Evolutionary conservation across 495 filamentous ascomycete species (phyloP).

Genomic region (Tuber borchii): DNA sequence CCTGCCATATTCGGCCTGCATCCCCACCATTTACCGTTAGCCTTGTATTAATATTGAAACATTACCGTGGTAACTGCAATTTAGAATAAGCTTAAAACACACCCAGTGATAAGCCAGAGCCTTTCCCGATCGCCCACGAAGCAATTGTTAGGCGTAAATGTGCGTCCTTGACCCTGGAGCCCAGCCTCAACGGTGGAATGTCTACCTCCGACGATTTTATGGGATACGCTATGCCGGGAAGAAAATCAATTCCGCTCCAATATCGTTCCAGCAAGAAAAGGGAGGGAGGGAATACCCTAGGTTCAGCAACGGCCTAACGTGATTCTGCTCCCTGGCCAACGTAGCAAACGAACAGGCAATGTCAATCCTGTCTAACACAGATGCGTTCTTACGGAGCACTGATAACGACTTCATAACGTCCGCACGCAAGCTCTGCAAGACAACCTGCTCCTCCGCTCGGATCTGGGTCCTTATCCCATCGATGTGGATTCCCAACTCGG

Average conservation of each 20-base stretch:
- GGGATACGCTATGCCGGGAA: slow-evolving; percentile 40
- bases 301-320: slow-evolving; percentile 67
- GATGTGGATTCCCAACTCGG: slow-evolving; percentile 63
- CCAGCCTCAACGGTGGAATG: slow-evolving; percentile 85
- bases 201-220: slow-evolving; percentile 71
- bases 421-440: slow-evolving; percentile 65
- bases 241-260: slow-evolving; percentile 6
- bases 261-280: not conserved
- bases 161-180: slow-evolving; percentile 68
- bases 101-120: slow-evolving; percentile 82
- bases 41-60: not conserved
- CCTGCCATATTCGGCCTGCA: slow-evolving; percentile 88
- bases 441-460: slow-evolving; percentile 66
- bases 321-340: slow-evolving; percentile 64
- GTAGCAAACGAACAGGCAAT: slow-evolving; percentile 75
- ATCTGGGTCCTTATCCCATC: slow-evolving; percentile 70
- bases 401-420: slow-evolving; percentile 70
- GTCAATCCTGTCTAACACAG: slow-evolving; percentile 85
- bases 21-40: not conserved
- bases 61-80: not conserved
- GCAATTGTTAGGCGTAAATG: slow-evolving; percentile 83
- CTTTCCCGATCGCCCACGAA: slow-evolving; percentile 61
- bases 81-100: not conserved
- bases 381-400: slow-evolving; percentile 76
- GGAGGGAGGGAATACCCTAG: slow-evolving; percentile 43